Percentiles rank a stretch among this genome's conserved stretches.
Conservation (phyloP, 176 grass and related monocot species). For the Carex kokanica region DNA sequence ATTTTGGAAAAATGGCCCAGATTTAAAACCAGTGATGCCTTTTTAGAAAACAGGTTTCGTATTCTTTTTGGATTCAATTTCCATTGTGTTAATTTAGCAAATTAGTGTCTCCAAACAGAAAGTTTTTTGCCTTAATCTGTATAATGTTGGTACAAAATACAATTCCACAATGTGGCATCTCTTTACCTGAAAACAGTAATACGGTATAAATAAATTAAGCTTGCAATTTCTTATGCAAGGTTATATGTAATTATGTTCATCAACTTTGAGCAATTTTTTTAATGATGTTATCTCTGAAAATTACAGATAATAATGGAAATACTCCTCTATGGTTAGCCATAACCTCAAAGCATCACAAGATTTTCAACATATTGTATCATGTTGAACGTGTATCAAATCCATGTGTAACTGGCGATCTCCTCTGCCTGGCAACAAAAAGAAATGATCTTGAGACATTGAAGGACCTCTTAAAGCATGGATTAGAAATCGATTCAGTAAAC, state of each 20-base stretch:
- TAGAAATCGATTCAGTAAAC: slow-evolving; percentile 56
- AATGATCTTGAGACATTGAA: slow-evolving; percentile 56
- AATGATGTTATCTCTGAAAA: not conserved
- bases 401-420: slow-evolving; percentile 53
- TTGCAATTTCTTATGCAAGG: slow-evolving; percentile 6
- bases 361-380: slow-evolving; percentile 81
- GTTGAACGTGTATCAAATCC: slow-evolving; percentile 45
- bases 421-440: slow-evolving; percentile 56
- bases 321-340: slow-evolving; percentile 79
- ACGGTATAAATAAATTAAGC: not conserved
- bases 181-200: not conserved
- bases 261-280: not conserved
- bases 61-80: not conserved
- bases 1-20: not conserved
- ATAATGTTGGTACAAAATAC: not conserved
- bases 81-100: not conserved
- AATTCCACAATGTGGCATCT: not conserved
- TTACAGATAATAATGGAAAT: slow-evolving; percentile 34
- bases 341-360: slow-evolving; percentile 58
- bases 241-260: not conserved
- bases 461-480: slow-evolving; percentile 70
- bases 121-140: not conserved
- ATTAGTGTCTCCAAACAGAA: not conserved
- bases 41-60: not conserved
- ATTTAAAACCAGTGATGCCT: not conserved